phyloP scores from a whole-genome alignment of 306 rosid genomes.

The Vigna nakashimae region DNA sequence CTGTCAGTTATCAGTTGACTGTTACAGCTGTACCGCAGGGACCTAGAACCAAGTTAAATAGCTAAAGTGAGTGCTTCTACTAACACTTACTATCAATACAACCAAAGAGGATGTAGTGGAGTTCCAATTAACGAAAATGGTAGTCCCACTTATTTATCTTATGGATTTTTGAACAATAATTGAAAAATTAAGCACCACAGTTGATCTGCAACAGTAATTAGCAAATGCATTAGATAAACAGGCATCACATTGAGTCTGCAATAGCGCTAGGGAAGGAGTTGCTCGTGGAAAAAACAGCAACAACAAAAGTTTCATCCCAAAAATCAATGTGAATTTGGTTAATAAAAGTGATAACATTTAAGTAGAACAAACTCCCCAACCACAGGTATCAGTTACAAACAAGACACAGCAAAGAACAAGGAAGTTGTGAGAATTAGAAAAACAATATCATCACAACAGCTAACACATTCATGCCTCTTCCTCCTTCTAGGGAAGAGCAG shows the following conservation, averaged over 20 bases:
- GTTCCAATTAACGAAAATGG: constrained; percentile 9
- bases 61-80: not conserved
- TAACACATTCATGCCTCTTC: not conserved
- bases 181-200: not conserved
- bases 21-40: not conserved
- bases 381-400: constrained; percentile 4
- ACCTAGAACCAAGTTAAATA: not conserved
- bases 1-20: not conserved
- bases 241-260: not conserved
- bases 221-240: not conserved
- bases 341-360: constrained; percentile 8
- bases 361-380: constrained; percentile 2
- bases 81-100: not conserved
- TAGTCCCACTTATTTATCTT: not conserved
- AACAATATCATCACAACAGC: not conserved
- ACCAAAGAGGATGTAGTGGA: not conserved
- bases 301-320: constrained; percentile 30
- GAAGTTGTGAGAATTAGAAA: not conserved
- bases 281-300: not conserved
- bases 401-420: not conserved
- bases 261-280: constrained; percentile 25
- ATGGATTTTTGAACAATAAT: not conserved
- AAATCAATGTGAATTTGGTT: not conserved
- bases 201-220: constrained; percentile 6
- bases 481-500: not conserved